Evolutionary conservation across 2,329 filamentous ascomycete species (phyloP).

Genomic region (Penicillium sumatraense): DNA sequence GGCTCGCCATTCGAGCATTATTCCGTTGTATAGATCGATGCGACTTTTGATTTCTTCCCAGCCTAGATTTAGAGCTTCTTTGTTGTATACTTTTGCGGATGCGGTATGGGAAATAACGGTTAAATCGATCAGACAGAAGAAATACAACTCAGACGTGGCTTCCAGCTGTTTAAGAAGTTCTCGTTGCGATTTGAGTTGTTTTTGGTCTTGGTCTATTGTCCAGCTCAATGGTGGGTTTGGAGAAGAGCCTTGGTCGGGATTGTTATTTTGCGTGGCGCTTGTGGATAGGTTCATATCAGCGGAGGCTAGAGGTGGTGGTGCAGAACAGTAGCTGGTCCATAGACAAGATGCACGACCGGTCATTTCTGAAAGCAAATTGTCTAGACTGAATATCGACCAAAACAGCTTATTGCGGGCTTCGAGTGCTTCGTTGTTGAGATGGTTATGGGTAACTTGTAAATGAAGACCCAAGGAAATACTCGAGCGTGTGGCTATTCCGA

Average conservation of each 20-base stretch:
- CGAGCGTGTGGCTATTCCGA: constrained; percentile 7
- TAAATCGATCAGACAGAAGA: neutral
- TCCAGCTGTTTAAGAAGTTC: neutral
- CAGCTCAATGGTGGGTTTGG: neutral
- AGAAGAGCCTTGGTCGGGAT: neutral
- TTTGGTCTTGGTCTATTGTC: neutral
- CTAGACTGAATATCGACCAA: constrained; percentile 13
- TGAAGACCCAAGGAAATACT: constrained; percentile 9
- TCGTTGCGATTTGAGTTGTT: neutral
- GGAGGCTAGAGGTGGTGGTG: neutral
- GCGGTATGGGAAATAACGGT: neutral
- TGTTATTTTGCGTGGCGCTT: neutral
- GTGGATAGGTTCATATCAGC: neutral
- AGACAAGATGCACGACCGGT: constrained; percentile 8
- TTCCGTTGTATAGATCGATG: neutral
- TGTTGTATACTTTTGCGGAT: neutral
- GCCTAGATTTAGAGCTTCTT: neutral
- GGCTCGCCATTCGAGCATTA: neutral
- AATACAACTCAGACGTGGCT: neutral
- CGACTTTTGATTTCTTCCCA: neutral
- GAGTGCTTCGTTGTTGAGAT: neutral
- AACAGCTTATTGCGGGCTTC: constrained; percentile 6
- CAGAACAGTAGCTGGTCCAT: neutral
- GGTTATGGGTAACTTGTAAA: neutral
- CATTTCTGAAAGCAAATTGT: constrained; percentile 9